These are phyloP conservation scores for Daldinia childiae DNA, from an alignment of 495 filamentous ascomycete genomes.

Conservation along the genomic window DNA sequence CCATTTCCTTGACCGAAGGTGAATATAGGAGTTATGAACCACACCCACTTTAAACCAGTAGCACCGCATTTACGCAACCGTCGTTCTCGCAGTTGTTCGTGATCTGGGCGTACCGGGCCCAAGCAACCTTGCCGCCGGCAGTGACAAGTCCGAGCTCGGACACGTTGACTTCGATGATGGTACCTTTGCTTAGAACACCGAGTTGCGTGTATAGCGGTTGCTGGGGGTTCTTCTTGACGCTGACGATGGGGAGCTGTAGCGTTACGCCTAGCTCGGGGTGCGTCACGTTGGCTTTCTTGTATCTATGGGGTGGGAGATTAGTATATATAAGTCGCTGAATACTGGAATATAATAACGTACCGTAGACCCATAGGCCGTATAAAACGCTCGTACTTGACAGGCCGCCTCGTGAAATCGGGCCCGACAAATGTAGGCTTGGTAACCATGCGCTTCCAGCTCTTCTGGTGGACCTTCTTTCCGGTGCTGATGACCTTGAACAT, in stretches of 20 bases:
- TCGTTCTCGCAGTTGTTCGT: conserved; percentile 76
- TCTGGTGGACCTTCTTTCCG: conserved; percentile 69
- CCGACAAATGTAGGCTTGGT: conserved; percentile 77
- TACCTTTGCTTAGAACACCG: conserved; percentile 93
- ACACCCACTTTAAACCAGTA: conserved; percentile 48
- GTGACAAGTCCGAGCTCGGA: conserved; percentile 93
- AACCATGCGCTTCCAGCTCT: conserved; percentile 94
- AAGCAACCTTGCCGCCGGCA: conserved; percentile 92
- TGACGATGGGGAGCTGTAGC: conserved; percentile 91
- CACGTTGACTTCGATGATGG: conserved; percentile 95
- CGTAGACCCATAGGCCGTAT: conserved; percentile 52
- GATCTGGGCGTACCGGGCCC: conserved; percentile 75
- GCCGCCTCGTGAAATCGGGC: conserved; percentile 87
- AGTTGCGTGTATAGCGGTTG: conserved; percentile 94
- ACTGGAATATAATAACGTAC: conserved; percentile 6
- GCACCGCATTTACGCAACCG: conserved; percentile 57
- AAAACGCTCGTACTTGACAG: conserved; percentile 95
- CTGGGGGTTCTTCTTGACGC: conserved; percentile 98
- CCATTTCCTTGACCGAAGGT: background rate
- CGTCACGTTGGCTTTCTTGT: conserved; percentile 95
- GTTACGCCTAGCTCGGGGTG: conserved; percentile 87
- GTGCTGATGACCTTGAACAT: conserved; percentile 99
- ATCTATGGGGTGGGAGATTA: conserved; percentile 82
- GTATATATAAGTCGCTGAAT: conserved; percentile 15
- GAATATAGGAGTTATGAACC: background rate